phyloP scores from a whole-genome alignment of 257 asterid species.

The Primulina eburnea region DNA sequence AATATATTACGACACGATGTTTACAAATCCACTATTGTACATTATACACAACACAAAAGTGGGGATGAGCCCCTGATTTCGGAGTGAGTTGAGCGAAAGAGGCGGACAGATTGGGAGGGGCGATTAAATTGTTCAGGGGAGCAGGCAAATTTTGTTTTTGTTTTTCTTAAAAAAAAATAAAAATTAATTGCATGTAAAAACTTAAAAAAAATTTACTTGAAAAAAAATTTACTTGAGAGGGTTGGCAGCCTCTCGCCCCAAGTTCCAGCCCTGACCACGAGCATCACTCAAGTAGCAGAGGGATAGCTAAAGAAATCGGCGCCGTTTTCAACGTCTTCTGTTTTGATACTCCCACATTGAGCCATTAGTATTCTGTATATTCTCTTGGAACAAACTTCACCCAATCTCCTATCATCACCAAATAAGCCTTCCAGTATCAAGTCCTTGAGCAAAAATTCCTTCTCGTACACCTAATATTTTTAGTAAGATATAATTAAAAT shows the following conservation, averaged over 20 bases:
- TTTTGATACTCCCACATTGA: constrained; percentile 62
- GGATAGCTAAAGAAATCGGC: constrained; percentile 66
- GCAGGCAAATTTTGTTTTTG: too few species aligned
- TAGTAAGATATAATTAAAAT: constrained; percentile 1
- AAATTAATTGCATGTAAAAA: too few species aligned
- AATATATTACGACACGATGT: too few species aligned
- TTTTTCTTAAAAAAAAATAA: too few species aligned
- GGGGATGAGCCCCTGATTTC: too few species aligned
- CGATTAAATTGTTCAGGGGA: too few species aligned
- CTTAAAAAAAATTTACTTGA: too few species aligned
- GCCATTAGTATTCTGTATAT: constrained; percentile 90
- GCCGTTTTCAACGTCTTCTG: constrained; percentile 91
- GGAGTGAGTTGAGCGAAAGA: too few species aligned
- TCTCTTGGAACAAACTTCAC: constrained; percentile 92
- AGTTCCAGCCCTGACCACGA: neutral
- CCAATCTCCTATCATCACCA: constrained; percentile 75
- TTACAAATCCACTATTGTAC: too few species aligned
- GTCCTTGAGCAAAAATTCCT: constrained; percentile 80
- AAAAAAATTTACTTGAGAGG: neutral
- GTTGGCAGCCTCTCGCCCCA: neutral
- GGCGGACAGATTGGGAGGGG: too few species aligned
- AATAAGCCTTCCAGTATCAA: constrained; percentile 64
- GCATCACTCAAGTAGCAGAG: constrained; percentile 23
- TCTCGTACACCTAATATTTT: constrained; percentile 77
- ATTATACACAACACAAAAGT: too few species aligned